Evolutionary conservation across 345 rosid species (phyloP).

Genomic region (Sisymbrium altissimum): DNA sequence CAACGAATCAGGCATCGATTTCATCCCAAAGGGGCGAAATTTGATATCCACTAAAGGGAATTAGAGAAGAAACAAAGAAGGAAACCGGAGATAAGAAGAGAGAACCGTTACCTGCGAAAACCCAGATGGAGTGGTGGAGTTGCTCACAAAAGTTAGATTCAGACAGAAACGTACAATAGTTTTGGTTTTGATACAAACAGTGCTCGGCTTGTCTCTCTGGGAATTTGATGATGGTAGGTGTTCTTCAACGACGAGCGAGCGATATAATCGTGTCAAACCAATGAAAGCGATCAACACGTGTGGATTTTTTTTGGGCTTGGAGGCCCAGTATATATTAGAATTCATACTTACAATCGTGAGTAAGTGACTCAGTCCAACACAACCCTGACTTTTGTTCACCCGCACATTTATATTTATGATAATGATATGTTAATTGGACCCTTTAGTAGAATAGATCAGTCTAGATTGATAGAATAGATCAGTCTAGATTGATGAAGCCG

Average conservation of each 20-base stretch:
- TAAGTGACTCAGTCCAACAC: too few species aligned
- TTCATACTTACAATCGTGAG: background rate
- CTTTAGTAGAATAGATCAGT: too few species aligned
- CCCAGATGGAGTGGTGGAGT: background rate
- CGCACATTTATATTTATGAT: too few species aligned
- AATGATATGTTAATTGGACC: too few species aligned
- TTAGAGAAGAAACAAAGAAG: background rate
- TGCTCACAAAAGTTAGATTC: slow-evolving; percentile 3
- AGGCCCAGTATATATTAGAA: background rate
- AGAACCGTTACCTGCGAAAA: slow-evolving; percentile 18
- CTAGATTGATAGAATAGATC: too few species aligned
- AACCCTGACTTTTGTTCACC: background rate
- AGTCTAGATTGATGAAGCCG: too few species aligned
- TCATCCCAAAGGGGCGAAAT: background rate
- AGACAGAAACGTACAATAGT: background rate
- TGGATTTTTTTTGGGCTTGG: background rate
- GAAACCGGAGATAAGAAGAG: background rate
- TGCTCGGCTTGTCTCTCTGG: slow-evolving; percentile 1
- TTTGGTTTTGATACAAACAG: background rate
- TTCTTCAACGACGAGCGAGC: background rate
- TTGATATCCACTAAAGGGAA: background rate
- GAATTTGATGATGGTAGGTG: slow-evolving; percentile 4
- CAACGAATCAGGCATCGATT: background rate
- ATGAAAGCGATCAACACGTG: slow-evolving; percentile 11
- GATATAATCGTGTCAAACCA: slow-evolving; percentile 5